Conservation (phyloP, 2,329 filamentous ascomycete genomes). For the Cercospora berteroae region DNA sequence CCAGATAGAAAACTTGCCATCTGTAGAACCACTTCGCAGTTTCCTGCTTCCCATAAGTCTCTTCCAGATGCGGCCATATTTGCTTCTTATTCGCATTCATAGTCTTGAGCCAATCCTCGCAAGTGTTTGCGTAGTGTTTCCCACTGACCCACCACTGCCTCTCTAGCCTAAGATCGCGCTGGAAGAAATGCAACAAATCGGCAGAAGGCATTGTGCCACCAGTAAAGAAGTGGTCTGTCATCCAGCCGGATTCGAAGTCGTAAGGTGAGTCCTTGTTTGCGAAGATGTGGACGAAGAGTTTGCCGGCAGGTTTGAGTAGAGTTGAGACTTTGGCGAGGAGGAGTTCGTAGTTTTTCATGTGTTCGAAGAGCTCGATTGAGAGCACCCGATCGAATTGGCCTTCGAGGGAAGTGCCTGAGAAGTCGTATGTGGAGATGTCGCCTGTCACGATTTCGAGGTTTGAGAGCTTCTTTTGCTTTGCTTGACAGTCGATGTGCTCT, state of each 20-base stretch:
- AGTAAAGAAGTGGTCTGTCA: slow-evolving; percentile 71
- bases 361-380: slow-evolving; percentile 70
- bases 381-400: slow-evolving; percentile 61
- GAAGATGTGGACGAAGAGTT: slow-evolving; percentile 69
- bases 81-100: slow-evolving; percentile 59
- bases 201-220: slow-evolving; percentile 70
- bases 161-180: slow-evolving; percentile 59
- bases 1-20: slow-evolving; percentile 72
- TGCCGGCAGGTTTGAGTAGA: slow-evolving; percentile 61
- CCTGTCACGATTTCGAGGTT: slow-evolving; percentile 66
- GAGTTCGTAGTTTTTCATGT: slow-evolving; percentile 73
- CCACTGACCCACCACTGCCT: slow-evolving; percentile 71
- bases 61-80: slow-evolving; percentile 63
- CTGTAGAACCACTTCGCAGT: slow-evolving; percentile 64
- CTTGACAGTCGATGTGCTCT: slow-evolving; percentile 61
- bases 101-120: slow-evolving; percentile 65
- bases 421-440: slow-evolving; percentile 65
- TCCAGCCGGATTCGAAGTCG: slow-evolving; percentile 70
- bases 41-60: slow-evolving; percentile 63
- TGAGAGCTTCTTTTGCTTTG: slow-evolving; percentile 54
- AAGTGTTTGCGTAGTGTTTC: slow-evolving; percentile 66
- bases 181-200: slow-evolving; percentile 66
- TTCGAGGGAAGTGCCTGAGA: slow-evolving; percentile 46
- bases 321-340: slow-evolving; percentile 63
- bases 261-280: slow-evolving; percentile 64